Conservation (phyloP, 805 yeast species). For the Saccharomycopsis sp. region DNA sequence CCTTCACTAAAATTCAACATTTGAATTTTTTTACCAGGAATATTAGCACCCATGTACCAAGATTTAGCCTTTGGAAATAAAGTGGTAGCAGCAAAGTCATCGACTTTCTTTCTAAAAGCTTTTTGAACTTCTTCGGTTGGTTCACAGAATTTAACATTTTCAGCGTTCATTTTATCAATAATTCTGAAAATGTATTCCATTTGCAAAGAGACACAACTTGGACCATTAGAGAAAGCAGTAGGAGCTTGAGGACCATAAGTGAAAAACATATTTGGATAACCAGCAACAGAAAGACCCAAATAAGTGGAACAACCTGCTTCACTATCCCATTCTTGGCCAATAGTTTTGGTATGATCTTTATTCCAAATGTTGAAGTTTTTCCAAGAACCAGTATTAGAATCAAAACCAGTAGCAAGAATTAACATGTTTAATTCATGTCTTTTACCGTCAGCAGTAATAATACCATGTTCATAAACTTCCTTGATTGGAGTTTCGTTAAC, state of each 20-base stretch:
- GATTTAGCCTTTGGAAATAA: too few species aligned
- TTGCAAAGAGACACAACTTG: conserved; percentile 23
- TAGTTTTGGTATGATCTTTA: conserved; percentile 14
- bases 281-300: conserved; percentile 21
- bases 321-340: conserved; percentile 13
- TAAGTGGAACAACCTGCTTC: conserved; percentile 18
- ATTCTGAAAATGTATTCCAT: conserved; percentile 17
- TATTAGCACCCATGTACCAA: too few species aligned
- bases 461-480: conserved; percentile 18
- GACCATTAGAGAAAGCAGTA: conserved; percentile 25
- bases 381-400: conserved; percentile 22
- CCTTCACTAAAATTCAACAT: too few species aligned
- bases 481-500: conserved; percentile 17
- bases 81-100: too few species aligned
- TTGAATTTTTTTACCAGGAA: too few species aligned
- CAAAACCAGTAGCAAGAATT: conserved; percentile 20
- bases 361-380: conserved; percentile 20
- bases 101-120: too few species aligned
- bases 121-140: too few species aligned
- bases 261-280: conserved; percentile 25
- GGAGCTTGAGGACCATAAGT: conserved; percentile 27
- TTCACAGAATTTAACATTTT: too few species aligned
- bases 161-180: too few species aligned
- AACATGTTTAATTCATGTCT: conserved; percentile 18
- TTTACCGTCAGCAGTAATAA: conserved; percentile 14